These are phyloP conservation scores for Cicer yamashitae DNA, from an alignment of 306 rosid genomes.

Conservation along the genomic window DNA sequence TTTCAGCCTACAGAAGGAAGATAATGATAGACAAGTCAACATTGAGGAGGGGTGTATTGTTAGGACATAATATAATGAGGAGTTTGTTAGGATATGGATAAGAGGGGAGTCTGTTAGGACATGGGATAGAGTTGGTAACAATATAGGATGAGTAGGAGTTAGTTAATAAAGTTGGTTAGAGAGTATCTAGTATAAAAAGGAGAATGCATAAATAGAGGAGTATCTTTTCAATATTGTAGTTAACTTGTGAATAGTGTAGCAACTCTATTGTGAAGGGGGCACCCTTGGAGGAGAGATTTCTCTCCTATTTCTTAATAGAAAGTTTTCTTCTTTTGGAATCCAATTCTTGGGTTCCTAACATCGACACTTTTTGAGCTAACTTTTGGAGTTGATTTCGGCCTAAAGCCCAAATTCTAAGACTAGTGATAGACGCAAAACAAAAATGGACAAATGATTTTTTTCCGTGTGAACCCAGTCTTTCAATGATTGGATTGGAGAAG, in stretches of 20 bases:
- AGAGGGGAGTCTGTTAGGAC: background rate
- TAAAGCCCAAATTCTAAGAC: conserved; percentile 21
- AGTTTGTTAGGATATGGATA: background rate
- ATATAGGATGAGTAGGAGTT: background rate
- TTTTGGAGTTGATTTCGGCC: background rate
- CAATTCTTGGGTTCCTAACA: background rate
- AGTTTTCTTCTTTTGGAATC: no score
- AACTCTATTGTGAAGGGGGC: background rate
- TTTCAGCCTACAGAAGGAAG: conserved; percentile 71
- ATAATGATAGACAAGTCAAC: background rate
- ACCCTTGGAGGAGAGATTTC: background rate
- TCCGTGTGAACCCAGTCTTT: background rate
- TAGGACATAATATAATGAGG: background rate
- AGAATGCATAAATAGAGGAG: background rate
- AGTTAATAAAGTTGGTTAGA: background rate
- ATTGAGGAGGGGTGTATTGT: background rate
- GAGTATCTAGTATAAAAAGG: background rate
- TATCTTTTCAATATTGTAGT: background rate
- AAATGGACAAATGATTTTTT: background rate
- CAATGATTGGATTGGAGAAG: background rate
- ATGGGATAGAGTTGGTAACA: background rate
- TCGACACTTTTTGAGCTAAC: background rate
- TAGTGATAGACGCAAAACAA: background rate
- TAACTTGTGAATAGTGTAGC: background rate
- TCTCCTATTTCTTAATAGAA: background rate